phyloP scores from a whole-genome alignment of 2,329 filamentous ascomycete genomes.

The Aspergillus bombycis region DNA sequence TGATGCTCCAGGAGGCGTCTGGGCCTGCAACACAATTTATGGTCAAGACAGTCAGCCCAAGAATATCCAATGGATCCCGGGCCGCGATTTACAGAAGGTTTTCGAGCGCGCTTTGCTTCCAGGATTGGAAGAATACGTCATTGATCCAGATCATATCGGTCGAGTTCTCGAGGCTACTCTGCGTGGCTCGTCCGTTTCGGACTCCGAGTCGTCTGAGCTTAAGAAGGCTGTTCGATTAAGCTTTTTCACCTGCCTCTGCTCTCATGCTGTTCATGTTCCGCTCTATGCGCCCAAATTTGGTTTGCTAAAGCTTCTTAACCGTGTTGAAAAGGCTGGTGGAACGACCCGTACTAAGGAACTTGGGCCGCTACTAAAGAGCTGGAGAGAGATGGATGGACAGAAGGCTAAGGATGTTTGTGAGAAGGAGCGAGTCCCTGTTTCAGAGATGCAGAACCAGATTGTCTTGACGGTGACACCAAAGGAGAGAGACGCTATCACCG shows the following conservation, averaged over 20 bases:
- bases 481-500: conserved; percentile 60
- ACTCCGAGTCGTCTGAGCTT: conserved; percentile 54
- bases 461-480: conserved; percentile 58
- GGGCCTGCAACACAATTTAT: conserved; percentile 70
- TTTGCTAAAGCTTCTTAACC: conserved; percentile 72
- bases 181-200: conserved; percentile 49
- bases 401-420: conserved; percentile 57
- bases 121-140: conserved; percentile 79
- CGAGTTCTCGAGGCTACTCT: conserved; percentile 65
- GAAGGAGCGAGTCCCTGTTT: conserved; percentile 51
- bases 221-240: conserved; percentile 67
- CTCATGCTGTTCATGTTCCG: conserved; percentile 71
- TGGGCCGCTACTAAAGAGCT: conserved; percentile 73
- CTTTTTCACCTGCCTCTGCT: conserved; percentile 72
- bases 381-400: conserved; percentile 61
- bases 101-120: conserved; percentile 71
- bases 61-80: conserved; percentile 59
- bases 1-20: conserved; percentile 43
- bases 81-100: conserved; percentile 62
- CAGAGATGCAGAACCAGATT: conserved; percentile 57
- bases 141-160: conserved; percentile 73
- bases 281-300: conserved; percentile 69
- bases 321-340: conserved; percentile 72
- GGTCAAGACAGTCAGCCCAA: conserved; percentile 55
- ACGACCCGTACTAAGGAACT: conserved; percentile 73